phyloP scores from a whole-genome alignment of 257 asterid genomes.

The Asclepias syriaca region DNA sequence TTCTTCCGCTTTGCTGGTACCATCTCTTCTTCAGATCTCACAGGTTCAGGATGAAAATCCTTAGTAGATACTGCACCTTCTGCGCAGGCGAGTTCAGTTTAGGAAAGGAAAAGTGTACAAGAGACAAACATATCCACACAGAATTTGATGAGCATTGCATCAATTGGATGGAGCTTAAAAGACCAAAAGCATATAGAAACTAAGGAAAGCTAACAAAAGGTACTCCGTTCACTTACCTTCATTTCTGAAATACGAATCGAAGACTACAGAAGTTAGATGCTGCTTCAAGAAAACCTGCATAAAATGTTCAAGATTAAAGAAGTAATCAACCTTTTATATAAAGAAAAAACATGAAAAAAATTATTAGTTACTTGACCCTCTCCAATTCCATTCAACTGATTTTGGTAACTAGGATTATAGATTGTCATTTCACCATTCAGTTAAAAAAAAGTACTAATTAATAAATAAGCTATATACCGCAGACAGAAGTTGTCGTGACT shows the following conservation, averaged over 20 bases:
- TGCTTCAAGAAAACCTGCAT: slow-evolving; percentile 95
- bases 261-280: slow-evolving; percentile 56
- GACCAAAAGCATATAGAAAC: not conserved
- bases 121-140: not conserved
- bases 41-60: slow-evolving; percentile 23
- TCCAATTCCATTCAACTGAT: not conserved
- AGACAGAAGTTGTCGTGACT: slow-evolving; percentile 81
- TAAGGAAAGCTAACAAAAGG: not conserved
- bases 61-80: slow-evolving; percentile 17
- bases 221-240: slow-evolving; percentile 36
- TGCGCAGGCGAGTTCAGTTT: not conserved
- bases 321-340: not conserved
- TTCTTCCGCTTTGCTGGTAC: slow-evolving; percentile 32
- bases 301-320: not conserved
- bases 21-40: slow-evolving; percentile 26
- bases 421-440: not conserved
- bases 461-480: slow-evolving; percentile 47
- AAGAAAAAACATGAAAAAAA: not conserved
- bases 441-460: not conserved
- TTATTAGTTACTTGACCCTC: not conserved
- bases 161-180: not conserved
- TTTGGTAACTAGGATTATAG: not conserved
- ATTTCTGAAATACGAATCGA: slow-evolving; percentile 59
- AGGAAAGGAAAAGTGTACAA: not conserved
- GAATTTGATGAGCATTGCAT: not conserved